These are phyloP conservation scores for Ramichloridium luteum DNA, from an alignment of 2,329 filamentous ascomycete species.

Conservation along the genomic window DNA sequence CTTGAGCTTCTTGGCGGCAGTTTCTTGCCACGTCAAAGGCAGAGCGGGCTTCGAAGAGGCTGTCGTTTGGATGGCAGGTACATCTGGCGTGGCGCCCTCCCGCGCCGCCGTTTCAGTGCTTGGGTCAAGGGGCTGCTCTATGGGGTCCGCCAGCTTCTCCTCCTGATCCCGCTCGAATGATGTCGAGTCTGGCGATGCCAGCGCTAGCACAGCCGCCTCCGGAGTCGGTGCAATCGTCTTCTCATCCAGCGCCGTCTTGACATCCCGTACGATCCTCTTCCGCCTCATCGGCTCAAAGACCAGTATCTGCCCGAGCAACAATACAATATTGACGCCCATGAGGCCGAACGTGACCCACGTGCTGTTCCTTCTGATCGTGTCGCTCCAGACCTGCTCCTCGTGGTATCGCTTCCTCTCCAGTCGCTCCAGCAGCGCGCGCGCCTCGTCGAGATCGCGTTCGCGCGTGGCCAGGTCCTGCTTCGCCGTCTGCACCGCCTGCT, in stretches of 20 bases:
- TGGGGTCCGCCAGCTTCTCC: slow-evolving; percentile 2
- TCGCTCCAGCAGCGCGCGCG: slow-evolving; percentile 62
- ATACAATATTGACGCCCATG: slow-evolving; percentile 89
- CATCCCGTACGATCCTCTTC: slow-evolving; percentile 65
- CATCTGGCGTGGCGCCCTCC: not conserved
- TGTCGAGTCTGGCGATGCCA: slow-evolving; percentile 2
- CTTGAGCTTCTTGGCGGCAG: not conserved
- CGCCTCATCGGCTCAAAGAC: slow-evolving; percentile 84
- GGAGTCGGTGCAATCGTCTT: slow-evolving; percentile 36
- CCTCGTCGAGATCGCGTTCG: slow-evolving; percentile 68
- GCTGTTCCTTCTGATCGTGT: slow-evolving; percentile 88
- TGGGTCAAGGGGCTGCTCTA: slow-evolving; percentile 6
- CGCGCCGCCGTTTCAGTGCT: too few relatives aligned
- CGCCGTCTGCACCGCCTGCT: slow-evolving; percentile 64
- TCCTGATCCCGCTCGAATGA: slow-evolving; percentile 10
- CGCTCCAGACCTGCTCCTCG: slow-evolving; percentile 98
- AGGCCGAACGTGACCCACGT: slow-evolving; percentile 98
- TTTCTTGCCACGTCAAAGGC: slow-evolving; percentile 1
- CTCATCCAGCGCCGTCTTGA: slow-evolving; percentile 57
- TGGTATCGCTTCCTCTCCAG: slow-evolving; percentile 87
- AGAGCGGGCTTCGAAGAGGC: not conserved
- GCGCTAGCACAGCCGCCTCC: slow-evolving; percentile 5
- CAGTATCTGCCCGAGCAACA: slow-evolving; percentile 61
- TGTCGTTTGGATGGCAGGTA: not conserved
- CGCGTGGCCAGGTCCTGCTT: slow-evolving; percentile 60